Base-by-base conservation (phyloP, 768 basidiomycete species). In the Cantharellus cinnabarinus region DNA sequence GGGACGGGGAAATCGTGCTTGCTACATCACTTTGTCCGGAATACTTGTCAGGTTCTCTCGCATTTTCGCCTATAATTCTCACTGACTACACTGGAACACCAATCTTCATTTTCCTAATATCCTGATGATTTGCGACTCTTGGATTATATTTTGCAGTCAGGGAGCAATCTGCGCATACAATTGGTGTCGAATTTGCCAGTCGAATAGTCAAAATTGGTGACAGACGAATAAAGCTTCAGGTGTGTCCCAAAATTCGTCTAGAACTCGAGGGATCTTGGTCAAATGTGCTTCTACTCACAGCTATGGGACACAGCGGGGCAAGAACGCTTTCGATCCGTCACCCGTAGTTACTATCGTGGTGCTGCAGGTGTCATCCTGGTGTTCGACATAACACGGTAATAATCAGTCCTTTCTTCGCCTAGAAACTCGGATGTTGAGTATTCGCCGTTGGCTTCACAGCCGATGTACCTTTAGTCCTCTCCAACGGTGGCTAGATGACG, bases 301-400 rank as follows among this genome's bases (percentile, higher is more conserved):
- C 72, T 94, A 52, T 97, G 94, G 93, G 93, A 95, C 69, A 93
- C 90, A 29, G 94, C 93, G 40, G 94, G 94, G 15, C 94, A 97
- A 71, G 93, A 95, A 70, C 77, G 93, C 63, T 93, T 94, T 69
- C 77, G 90, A 82, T 89, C 88, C 34, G 89, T 91, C 41, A 95
- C 93, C 4, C 79, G 93, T 62, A 91, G 89, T 65, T 97, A 98
- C 71, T 98, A 97, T 71, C 82, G 93, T 51, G 91, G 91, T 10
- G 90, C 94, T 50, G 86, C 87, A 5, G 88, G 89, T 29, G 89
- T 85, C 41, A 83, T 94, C 56, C 79, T 94, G 50, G 89, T 94
- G 10, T 94, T 91, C 71, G 89, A 94, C 72, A 91, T 93, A 66
- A 90, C 89, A 57, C 88, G 80, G 85, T 83, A 65, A 14, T 42